A percentile compares a stretch with the other conserved stretches of the same genome.
Evolutionary conservation across 2,329 filamentous ascomycete species (phyloP).

Genomic region (Pseudocercospora vitis): DNA sequence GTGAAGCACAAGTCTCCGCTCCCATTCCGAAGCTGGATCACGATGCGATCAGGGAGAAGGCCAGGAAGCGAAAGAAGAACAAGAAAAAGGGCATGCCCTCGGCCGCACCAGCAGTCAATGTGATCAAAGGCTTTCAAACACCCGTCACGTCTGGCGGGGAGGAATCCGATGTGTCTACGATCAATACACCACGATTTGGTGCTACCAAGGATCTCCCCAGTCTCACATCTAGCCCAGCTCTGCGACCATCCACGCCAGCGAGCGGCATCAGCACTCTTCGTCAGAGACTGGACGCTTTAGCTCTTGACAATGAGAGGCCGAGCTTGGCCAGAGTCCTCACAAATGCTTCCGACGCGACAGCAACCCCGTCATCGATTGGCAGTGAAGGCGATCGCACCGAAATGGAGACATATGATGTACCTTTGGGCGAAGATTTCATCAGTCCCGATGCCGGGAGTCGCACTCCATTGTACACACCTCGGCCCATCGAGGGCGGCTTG

Average conservation of each 20-base stretch:
- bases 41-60: conserved; percentile 39
- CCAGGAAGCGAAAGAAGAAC: conserved; percentile 43
- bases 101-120: conserved; percentile 41
- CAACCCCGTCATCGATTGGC: conserved; percentile 53
- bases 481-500: conserved; percentile 56
- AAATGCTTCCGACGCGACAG: conserved; percentile 50
- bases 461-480: conserved; percentile 39
- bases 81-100: conserved; percentile 40
- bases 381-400: conserved; percentile 71
- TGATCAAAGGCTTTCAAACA: conserved; percentile 53
- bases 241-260: conserved; percentile 50
- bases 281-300: conserved; percentile 75
- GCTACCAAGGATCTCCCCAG: conserved; percentile 47
- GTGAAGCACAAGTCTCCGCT: conserved; percentile 26
- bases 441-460: conserved; percentile 56
- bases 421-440: conserved; percentile 79
- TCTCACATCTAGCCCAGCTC: conserved; percentile 49
- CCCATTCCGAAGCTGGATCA: conserved; percentile 37
- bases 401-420: conserved; percentile 79
- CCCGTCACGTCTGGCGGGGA: conserved; percentile 55
- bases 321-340: conserved; percentile 44
- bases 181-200: conserved; percentile 35
- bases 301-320: conserved; percentile 60
- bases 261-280: conserved; percentile 82
- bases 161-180: conserved; percentile 52